A percentile compares a stretch with the other conserved stretches of the same genome.
Evolutionary conservation across 1,284 basidiomycete genomes (phyloP).

Genomic region (Ceratobasidium sp.): DNA sequence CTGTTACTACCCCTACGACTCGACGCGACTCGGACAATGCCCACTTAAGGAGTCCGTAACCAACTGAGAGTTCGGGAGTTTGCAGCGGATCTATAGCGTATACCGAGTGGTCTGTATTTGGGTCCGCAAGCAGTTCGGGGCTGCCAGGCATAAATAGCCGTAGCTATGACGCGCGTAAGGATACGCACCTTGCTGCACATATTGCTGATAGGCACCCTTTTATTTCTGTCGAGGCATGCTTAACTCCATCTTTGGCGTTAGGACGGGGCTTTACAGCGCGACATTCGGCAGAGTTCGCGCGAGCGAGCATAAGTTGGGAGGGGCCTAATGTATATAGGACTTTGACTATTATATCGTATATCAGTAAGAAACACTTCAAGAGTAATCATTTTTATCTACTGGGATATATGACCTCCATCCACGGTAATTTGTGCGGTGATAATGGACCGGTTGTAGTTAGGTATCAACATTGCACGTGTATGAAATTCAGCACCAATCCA

Average conservation of each 20-base stretch:
- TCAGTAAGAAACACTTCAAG: background rate
- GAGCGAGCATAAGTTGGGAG: conserved; percentile 22
- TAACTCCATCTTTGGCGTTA: background rate
- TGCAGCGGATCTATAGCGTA: conserved; percentile 26
- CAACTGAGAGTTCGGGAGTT: conserved; percentile 15
- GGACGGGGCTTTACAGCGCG: conserved; percentile 24
- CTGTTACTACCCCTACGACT: conserved; percentile 3
- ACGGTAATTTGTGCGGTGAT: background rate
- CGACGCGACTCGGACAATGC: conserved; percentile 12
- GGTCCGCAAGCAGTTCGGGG: conserved; percentile 24
- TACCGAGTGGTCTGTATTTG: conserved; percentile 13
- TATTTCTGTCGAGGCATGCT: conserved; percentile 3
- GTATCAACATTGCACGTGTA: background rate
- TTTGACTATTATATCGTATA: conserved; percentile 5
- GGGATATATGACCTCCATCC: conserved; percentile 25
- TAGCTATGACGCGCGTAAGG: background rate
- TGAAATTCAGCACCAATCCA: background rate
- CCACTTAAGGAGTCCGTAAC: conserved; percentile 8
- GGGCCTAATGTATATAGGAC: conserved; percentile 16
- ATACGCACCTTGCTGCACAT: conserved; percentile 8
- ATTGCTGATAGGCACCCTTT: conserved; percentile 17
- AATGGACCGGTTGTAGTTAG: background rate
- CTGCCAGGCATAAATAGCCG: background rate
- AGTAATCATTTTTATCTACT: background rate
- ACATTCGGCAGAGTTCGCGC: conserved; percentile 4